Percentiles rank a stretch among this genome's conserved stretches.
Evolutionary conservation across 805 yeast species (phyloP).

Genomic region (Saccharomyces eubayanus): DNA sequence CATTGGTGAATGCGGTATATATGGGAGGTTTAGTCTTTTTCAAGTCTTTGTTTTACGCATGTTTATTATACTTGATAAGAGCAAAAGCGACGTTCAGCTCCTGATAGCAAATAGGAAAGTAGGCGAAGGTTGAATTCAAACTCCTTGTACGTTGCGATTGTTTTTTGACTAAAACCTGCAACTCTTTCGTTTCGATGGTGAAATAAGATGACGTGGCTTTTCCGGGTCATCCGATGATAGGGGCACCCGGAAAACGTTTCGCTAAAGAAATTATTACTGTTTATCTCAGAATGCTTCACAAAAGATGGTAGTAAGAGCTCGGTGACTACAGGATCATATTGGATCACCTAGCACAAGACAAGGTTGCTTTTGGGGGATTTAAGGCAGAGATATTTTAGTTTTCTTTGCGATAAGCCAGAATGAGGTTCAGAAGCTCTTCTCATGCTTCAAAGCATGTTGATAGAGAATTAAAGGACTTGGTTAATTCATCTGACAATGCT

Average conservation of each 20-base stretch:
- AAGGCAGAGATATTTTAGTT: neutral
- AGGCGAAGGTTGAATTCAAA: neutral
- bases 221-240: neutral
- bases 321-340: neutral
- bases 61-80: too few relatives aligned
- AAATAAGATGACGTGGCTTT: neutral
- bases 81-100: too few relatives aligned
- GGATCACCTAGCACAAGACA: neutral
- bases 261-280: neutral
- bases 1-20: too few relatives aligned
- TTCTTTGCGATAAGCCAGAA: neutral
- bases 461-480: conserved; percentile 47
- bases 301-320: neutral
- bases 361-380: neutral
- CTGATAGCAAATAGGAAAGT: too few relatives aligned
- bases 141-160: neutral
- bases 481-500: conserved; percentile 49
- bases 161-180: neutral
- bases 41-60: too few relatives aligned
- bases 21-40: too few relatives aligned
- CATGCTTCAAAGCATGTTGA: conserved; percentile 25
- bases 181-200: neutral
- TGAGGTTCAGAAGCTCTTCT: conserved; percentile 7
- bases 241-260: neutral
- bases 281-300: neutral